phyloP scores from a whole-genome alignment of 164 flowering plant species.

The Vitis amurensis region DNA sequence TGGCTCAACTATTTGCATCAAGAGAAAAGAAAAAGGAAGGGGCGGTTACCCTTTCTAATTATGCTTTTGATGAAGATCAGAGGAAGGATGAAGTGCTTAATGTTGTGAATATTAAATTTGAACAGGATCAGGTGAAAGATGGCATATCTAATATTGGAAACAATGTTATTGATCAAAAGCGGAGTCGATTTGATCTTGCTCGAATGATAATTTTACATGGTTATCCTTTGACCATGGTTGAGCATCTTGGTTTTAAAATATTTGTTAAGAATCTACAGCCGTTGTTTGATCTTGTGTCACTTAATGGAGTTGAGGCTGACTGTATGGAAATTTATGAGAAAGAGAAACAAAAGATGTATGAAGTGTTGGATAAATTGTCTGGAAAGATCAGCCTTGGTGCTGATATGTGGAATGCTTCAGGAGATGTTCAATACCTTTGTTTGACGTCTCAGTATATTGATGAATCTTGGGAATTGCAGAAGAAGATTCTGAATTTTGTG shows the following conservation, averaged over 20 bases:
- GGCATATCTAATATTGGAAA: slow-evolving; percentile 17
- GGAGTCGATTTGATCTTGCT: slow-evolving; percentile 72
- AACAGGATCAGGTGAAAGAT: slow-evolving; percentile 30
- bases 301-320: slow-evolving; percentile 49
- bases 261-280: slow-evolving; percentile 89
- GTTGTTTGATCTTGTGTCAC: slow-evolving; percentile 53
- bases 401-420: slow-evolving; percentile 60
- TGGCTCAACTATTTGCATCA: slow-evolving; percentile 41
- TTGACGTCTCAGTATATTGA: slow-evolving; percentile 75
- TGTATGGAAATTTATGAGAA: slow-evolving; percentile 67
- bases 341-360: slow-evolving; percentile 71
- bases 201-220: slow-evolving; percentile 90
- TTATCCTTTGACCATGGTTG: slow-evolving; percentile 85
- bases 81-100: slow-evolving; percentile 45
- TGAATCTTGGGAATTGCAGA: slow-evolving; percentile 60
- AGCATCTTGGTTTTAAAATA: slow-evolving; percentile 67
- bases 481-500: slow-evolving; percentile 61
- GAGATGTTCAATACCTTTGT: slow-evolving; percentile 52
- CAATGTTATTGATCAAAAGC: slow-evolving; percentile 60
- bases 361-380: slow-evolving; percentile 53
- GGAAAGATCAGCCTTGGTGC: slow-evolving; percentile 68
- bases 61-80: slow-evolving; percentile 40
- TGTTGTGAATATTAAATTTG: slow-evolving; percentile 30
- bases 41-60: slow-evolving; percentile 26
- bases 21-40: slow-evolving; percentile 57